phyloP scores from a whole-genome alignment of 331 rosid species.

The Spiraea crenata region DNA sequence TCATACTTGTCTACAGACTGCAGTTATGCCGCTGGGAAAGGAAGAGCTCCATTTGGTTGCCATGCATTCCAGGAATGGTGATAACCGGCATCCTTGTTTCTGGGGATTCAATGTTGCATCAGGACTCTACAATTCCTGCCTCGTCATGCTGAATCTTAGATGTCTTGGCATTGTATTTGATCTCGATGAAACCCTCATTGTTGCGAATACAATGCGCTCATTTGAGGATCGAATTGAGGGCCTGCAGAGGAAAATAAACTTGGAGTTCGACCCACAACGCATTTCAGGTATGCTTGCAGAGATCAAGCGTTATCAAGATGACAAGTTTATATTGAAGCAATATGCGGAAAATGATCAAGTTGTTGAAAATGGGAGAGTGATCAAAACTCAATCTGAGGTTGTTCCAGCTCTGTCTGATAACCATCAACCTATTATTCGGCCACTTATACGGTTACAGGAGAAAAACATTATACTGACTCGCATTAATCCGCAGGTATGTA shows the following conservation, averaged over 20 bases:
- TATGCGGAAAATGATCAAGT: conserved; percentile 92
- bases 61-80: conserved; percentile 68
- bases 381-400: conserved; percentile 78
- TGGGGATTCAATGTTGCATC: conserved; percentile 83
- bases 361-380: conserved; percentile 83
- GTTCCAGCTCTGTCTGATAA: conserved; percentile 84
- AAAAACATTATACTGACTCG: conserved; percentile 93
- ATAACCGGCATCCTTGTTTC: conserved; percentile 64
- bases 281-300: conserved; percentile 85
- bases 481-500: conserved; percentile 86
- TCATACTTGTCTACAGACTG: conserved; percentile 71
- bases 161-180: conserved; percentile 98
- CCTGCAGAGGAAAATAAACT: conserved; percentile 79
- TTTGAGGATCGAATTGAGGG: conserved; percentile 97
- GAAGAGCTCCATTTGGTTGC: conserved; percentile 97
- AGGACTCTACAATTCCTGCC: conserved; percentile 89
- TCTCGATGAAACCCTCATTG: conserved; percentile 96
- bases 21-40: conserved; percentile 65
- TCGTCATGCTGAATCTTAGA: conserved; percentile 89
- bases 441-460: conserved; percentile 83
- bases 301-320: conserved; percentile 84
- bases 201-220: conserved; percentile 98
- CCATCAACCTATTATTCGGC: conserved; percentile 76
- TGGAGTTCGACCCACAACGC: conserved; percentile 79
- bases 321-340: conserved; percentile 82